Conservation (phyloP, 495 filamentous ascomycete species). For the Xeromyces bisporus region DNA sequence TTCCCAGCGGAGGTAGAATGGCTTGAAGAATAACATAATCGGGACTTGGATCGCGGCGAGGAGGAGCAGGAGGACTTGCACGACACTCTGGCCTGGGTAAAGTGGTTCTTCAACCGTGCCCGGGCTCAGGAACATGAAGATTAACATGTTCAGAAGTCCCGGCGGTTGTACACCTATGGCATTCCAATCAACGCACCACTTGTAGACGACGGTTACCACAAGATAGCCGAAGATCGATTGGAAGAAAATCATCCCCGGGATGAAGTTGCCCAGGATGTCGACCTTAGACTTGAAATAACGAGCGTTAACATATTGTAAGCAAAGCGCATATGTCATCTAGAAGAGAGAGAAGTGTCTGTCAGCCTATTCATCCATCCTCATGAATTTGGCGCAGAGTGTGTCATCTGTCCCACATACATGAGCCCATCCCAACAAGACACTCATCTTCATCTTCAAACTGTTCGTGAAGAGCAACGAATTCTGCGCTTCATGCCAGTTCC, state of each 20-base stretch:
- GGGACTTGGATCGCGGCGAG: slow-evolving; percentile 77
- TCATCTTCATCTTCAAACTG: slow-evolving; percentile 99
- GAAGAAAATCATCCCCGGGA: slow-evolving; percentile 98
- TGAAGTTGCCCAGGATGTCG: slow-evolving; percentile 91
- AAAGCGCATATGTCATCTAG: slow-evolving; percentile 90
- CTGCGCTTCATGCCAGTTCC: slow-evolving; percentile 89
- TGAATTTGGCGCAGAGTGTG: no score
- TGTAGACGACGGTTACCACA: slow-evolving; percentile 84
- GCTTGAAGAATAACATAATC: slow-evolving; percentile 84
- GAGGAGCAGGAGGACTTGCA: slow-evolving; percentile 70
- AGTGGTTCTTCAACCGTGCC: slow-evolving; percentile 57
- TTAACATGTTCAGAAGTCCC: slow-evolving; percentile 92
- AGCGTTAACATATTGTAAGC: slow-evolving; percentile 82
- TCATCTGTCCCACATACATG: no score
- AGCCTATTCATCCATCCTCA: no score
- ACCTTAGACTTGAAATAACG: slow-evolving; percentile 85
- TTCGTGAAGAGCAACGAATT: slow-evolving; percentile 90
- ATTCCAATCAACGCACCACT: slow-evolving; percentile 86
- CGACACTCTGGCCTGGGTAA: slow-evolving; percentile 53
- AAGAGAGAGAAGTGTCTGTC: no score
- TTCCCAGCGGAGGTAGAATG: slow-evolving; percentile 80
- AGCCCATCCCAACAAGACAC: slow-evolving; percentile 85
- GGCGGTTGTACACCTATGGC: slow-evolving; percentile 50
- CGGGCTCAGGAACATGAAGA: slow-evolving; percentile 96
- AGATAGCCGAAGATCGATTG: slow-evolving; percentile 98